Percentiles rank a stretch among this genome's conserved stretches.
Evolutionary conservation across 257 asterid genomes (phyloP).

Genomic region (Datura wrightii): DNA sequence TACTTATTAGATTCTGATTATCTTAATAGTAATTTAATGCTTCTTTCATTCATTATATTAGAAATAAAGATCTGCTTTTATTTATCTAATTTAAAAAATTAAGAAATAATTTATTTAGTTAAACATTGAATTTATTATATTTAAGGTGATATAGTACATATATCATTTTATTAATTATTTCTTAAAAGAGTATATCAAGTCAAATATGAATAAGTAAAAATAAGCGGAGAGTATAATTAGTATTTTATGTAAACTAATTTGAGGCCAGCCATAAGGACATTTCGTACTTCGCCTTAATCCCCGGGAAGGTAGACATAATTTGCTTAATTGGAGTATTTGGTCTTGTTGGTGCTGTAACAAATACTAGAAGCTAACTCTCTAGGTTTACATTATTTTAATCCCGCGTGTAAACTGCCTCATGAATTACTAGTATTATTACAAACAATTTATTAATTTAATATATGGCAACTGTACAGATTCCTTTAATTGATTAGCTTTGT

Average conservation of each 20-base stretch:
- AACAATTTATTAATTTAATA: constrained; percentile 4
- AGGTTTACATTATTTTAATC: constrained; percentile 12
- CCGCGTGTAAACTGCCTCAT: constrained; percentile 31
- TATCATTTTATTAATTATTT: no score
- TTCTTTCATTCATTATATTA: no score
- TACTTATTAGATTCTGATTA: constrained; percentile 23
- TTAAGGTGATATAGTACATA: no score
- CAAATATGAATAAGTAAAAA: no score
- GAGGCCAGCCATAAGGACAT: constrained; percentile 21
- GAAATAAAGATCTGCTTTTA: no score
- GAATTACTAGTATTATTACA: background rate
- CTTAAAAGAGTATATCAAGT: no score
- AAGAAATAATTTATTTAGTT: no score
- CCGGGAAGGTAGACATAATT: constrained; percentile 28
- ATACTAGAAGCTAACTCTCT: background rate
- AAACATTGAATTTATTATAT: no score
- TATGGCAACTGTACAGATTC: constrained; percentile 26
- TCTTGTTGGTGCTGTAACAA: constrained; percentile 26
- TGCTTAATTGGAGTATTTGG: constrained; percentile 29
- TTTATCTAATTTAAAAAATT: no score
- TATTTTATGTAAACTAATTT: background rate
- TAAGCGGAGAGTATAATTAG: background rate
- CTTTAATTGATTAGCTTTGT: background rate
- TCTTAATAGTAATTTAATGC: background rate
- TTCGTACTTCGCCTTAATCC: constrained; percentile 29